Evolutionary conservation across 306 rosid genomes (phyloP), one percentile per base, ranked within the genome.

Genomic region (Cicer bijugum): DNA sequence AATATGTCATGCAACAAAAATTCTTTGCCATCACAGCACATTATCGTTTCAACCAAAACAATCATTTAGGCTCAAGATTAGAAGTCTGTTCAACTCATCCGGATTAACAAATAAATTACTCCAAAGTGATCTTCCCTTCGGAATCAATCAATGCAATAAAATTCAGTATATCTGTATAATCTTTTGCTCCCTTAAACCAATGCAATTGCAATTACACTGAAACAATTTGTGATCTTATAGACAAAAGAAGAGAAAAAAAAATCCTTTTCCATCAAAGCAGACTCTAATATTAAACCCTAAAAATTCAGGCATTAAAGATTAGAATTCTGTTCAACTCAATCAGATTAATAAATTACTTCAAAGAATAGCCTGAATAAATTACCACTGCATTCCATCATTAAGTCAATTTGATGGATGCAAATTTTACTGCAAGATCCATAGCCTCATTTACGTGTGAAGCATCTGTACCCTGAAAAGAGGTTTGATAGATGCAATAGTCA

Each of bases 381-480:
- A 28, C 35, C 35, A 28, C 33, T 75, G 71, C 75, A 65, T 60
- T 51, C 40, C 37, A 69, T 79, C 74, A 75, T 86, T 81, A 80
- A 52, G 63, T 81, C 86, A 90, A 72, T 78, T 91, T 91, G 85
- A 91, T 52, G 0, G 86, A 83, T 6, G 97, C 97, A 78, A 94
- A 88, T 17, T 79, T 59, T 39, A 84, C 73, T 4, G 97, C 99
- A 60, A 91, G 84, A 58, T 83, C 85, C 53, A 94, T 85, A 4
- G 96, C 96, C 85, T 91, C 99, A 1, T 84, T 79, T 68, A 94
- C 63, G 0, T 64, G 86, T 12, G 95, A 83, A 45, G 96, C 96
- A 71, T 94, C 96, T 8, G 89, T 90, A 59, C 99, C 99, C 99
- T 94, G 97, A 16, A 80, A 81, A 28, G 7, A 2, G n/a, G 14